Percentiles rank a stretch among this genome's conserved stretches.
Evolutionary conservation across 306 rosid genomes (phyloP).

Genomic region (Ochetophila trinervis): DNA sequence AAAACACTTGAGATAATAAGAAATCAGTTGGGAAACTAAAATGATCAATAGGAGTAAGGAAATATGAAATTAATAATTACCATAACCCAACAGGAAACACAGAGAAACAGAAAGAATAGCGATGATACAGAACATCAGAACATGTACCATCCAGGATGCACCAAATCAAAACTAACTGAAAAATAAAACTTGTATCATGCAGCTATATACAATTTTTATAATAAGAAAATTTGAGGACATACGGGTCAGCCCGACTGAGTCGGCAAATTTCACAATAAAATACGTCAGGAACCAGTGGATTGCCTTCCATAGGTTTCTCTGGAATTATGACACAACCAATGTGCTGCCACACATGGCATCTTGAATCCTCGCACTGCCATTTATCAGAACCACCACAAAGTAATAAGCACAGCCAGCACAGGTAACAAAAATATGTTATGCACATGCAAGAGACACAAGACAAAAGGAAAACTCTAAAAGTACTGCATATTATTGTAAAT

Average conservation of each 20-base stretch:
- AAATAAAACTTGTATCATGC: not conserved
- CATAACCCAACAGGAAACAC: too few relatives aligned
- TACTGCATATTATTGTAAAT: not conserved
- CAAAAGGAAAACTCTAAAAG: too few relatives aligned
- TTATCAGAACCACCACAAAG: not conserved
- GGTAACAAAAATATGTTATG: not conserved
- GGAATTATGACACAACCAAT: constrained; percentile 82
- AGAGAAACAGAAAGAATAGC: too few relatives aligned
- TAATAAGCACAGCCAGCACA: constrained; percentile 10
- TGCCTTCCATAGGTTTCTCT: constrained; percentile 80
- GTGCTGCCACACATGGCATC: constrained; percentile 95
- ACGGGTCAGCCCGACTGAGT: constrained; percentile 97
- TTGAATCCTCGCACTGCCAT: constrained; percentile 85
- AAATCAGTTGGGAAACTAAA: too few relatives aligned
- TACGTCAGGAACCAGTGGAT: constrained; percentile 58
- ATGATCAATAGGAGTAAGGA: too few relatives aligned
- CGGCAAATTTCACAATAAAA: constrained; percentile 93
- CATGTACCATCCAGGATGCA: not conserved
- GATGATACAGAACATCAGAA: not conserved
- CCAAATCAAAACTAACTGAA: not conserved
- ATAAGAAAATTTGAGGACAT: constrained; percentile 29
- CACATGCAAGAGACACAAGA: not conserved
- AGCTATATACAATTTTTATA: constrained; percentile 8
- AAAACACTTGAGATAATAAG: too few relatives aligned
- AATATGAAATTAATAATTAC: too few relatives aligned